Evolutionary conservation across 352 stramenopile genomes (phyloP).

Genomic region (Phytophthora pistaciae): DNA sequence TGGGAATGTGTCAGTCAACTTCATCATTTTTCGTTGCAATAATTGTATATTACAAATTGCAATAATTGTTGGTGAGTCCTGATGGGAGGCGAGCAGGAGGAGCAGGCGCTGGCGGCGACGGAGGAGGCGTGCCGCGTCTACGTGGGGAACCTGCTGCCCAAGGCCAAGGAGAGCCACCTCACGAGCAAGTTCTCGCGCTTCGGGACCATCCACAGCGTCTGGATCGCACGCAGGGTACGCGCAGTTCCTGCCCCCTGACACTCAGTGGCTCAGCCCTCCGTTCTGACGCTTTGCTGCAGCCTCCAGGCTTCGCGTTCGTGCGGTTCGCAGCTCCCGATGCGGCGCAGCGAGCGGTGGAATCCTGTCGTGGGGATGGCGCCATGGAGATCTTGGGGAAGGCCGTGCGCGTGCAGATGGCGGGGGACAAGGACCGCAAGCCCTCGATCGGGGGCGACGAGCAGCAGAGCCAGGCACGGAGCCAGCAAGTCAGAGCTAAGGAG

Average conservation of each 20-base stretch:
- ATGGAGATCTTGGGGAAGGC: constrained; percentile 77
- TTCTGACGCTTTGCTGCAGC: constrained; percentile 44
- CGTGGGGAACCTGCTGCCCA: constrained; percentile 78
- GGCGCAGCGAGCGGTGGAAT: constrained; percentile 58
- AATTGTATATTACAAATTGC: too few species aligned
- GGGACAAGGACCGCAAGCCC: constrained; percentile 43
- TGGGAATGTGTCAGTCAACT: too few species aligned
- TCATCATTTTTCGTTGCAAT: too few species aligned
- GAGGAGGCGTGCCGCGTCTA: constrained; percentile 67
- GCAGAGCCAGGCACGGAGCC: neutral
- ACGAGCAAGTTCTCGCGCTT: constrained; percentile 69
- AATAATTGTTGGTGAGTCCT: too few species aligned
- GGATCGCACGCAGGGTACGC: constrained; percentile 73
- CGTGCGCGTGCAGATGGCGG: constrained; percentile 79
- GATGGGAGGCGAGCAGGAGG: constrained; percentile 9
- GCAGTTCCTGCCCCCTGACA: neutral
- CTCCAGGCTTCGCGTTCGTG: constrained; percentile 87
- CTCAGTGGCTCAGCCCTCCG: neutral
- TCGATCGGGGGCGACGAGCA: constrained; percentile 4
- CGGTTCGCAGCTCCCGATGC: constrained; percentile 56
- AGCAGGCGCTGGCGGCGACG: constrained; percentile 24
- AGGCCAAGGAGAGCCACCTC: constrained; percentile 74
- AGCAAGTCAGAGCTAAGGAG: neutral
- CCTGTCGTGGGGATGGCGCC: constrained; percentile 39
- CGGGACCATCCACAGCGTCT: constrained; percentile 77